Evolutionary conservation across 1,284 basidiomycete species (phyloP), one percentile per base, ranked within the genome.

Genomic region (Malassezia yamatoensis): DNA sequence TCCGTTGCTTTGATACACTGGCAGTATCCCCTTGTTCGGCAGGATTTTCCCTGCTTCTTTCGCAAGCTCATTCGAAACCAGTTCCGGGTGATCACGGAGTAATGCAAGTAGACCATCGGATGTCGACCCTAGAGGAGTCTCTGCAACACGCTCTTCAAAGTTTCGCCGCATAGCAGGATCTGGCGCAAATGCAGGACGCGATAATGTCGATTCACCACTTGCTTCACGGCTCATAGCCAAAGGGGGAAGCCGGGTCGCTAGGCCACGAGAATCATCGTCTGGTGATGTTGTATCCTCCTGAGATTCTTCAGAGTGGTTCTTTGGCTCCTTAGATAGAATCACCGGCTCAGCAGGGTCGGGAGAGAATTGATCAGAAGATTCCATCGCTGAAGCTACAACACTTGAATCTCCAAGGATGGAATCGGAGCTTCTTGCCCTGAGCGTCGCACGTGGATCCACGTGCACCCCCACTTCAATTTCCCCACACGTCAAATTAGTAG

Each of bases 11-110:
- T 29, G 24, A 21, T 40, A 49, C 24, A 45, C 34, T n/a, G 35
- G 47, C 7, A 16, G 20, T 24, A 20, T 11, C 1, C 21, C 35
- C 42, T 57, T 51, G 18, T n/a, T 18, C 2, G 40, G 48, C 32
- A 56, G 21, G 3, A 33, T 20, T 11, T 35, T 42, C 13, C 69
- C 68, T 1, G 72, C 72, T 8, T 69, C 69, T 3, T 61, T 60
- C 4, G 67, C 67, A 16, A 74, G 51, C 35, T 64, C 63, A 41
- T 62, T 59, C 20, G 63, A 65, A n/a, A 74, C 68, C 12, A 74
- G 52, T 46, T 74, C 68, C 1, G 72, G 72, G 38, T 74, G 67
- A 38, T 74, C 72, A 9, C 72, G 62, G 41, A 74, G 54, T 35
- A 74, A 50, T 4, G 72, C 70, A 41, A 73, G 66, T 3, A 74